phyloP scores from a whole-genome alignment of 306 rosid species.

The Mimosa bimucronata region DNA sequence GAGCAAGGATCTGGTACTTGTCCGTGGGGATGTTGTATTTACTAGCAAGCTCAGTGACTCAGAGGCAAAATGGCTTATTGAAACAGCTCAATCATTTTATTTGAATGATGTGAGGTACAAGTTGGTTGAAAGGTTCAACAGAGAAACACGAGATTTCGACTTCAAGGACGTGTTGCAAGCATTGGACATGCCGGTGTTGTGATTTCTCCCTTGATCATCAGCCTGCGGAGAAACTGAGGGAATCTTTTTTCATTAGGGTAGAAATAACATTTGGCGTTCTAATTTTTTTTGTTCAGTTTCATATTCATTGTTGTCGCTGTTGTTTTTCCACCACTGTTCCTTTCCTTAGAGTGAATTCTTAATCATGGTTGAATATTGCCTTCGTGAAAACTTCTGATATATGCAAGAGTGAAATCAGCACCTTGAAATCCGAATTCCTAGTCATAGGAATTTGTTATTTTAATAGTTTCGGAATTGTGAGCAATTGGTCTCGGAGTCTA shows the following conservation, averaged over 20 bases:
- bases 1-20: constrained; percentile 81
- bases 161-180: constrained; percentile 87
- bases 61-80: constrained; percentile 87
- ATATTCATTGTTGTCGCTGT: background rate
- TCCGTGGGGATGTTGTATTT: constrained; percentile 85
- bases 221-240: background rate
- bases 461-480: too few species aligned
- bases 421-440: background rate
- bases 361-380: background rate
- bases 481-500: too few species aligned
- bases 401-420: background rate
- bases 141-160: constrained; percentile 82
- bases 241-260: background rate
- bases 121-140: constrained; percentile 86
- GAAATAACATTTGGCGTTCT: background rate
- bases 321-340: background rate
- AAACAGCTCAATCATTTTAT: constrained; percentile 81
- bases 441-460: background rate
- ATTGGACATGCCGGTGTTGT: constrained; percentile 72
- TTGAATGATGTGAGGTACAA: constrained; percentile 75
- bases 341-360: constrained; percentile 4
- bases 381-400: background rate
- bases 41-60: constrained; percentile 77
- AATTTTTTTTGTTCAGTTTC: background rate
- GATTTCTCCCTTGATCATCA: constrained; percentile 21